These are phyloP conservation scores for Pichia sp. DNA, from an alignment of 1,139 yeast genomes.

Conservation along the genomic window DNA sequence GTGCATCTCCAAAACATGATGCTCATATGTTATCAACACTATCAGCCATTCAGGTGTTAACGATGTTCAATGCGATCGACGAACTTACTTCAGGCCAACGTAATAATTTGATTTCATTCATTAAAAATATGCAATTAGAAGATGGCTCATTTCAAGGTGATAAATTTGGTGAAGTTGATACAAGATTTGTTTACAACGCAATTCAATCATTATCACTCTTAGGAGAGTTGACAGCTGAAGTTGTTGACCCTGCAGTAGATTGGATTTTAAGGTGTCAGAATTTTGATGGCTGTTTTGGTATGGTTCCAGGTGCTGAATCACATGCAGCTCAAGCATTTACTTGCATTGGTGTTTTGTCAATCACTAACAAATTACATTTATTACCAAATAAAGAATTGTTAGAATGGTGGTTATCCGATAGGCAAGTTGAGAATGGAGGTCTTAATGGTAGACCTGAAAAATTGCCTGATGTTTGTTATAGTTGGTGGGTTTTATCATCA, in stretches of 20 bases:
- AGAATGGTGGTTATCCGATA: constrained; percentile 82
- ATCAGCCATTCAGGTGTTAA: constrained; percentile 75
- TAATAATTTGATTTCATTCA: constrained; percentile 37
- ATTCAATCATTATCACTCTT: constrained; percentile 65
- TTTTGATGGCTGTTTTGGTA: constrained; percentile 94
- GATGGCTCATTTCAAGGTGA: constrained; percentile 91
- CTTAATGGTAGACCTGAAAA: constrained; percentile 95
- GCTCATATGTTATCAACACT: constrained; percentile 83
- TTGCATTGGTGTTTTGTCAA: constrained; percentile 73
- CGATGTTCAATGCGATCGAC: constrained; percentile 57
- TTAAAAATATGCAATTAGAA: constrained; percentile 51
- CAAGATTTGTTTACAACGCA: constrained; percentile 83
- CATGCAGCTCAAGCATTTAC: constrained; percentile 93
- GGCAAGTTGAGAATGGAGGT: constrained; percentile 90
- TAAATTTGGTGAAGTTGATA: constrained; percentile 83
- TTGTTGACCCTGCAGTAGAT: constrained; percentile 58
- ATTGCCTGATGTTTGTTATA: constrained; percentile 91
- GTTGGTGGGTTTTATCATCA: constrained; percentile 95
- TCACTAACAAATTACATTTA: constrained; percentile 50
- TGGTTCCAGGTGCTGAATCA: constrained; percentile 90
- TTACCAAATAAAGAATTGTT: constrained; percentile 47
- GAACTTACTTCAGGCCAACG: constrained; percentile 26
- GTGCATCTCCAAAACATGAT: constrained; percentile 85
- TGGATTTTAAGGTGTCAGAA: constrained; percentile 70
- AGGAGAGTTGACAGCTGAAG: constrained; percentile 52